Evolutionary conservation across 1,284 basidiomycete species (phyloP).

Genomic region (Xerocomus tenax): DNA sequence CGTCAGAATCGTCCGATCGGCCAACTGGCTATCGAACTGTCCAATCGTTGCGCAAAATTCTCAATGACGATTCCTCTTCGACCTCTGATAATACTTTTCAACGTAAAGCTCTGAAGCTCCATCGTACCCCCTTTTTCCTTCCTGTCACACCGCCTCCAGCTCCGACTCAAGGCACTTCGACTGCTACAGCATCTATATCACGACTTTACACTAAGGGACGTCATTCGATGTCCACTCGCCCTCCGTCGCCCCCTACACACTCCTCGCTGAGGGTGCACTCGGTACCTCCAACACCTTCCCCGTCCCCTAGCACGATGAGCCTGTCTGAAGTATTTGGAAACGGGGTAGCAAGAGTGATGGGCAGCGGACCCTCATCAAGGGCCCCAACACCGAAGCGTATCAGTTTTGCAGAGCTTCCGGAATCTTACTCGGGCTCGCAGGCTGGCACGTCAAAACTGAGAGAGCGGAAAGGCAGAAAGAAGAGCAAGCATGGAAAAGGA

Average conservation of each 20-base stretch:
- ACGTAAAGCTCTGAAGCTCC: conserved; percentile 12
- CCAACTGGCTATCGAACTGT: conserved; percentile 54
- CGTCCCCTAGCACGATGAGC: conserved; percentile 29
- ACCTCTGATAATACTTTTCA: conserved; percentile 16
- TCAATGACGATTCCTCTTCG: conserved; percentile 46
- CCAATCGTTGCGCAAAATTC: conserved; percentile 57
- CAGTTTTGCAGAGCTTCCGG: conserved; percentile 64
- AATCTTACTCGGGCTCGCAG: conserved; percentile 40
- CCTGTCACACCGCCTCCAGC: conserved; percentile 43
- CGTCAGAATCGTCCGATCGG: conserved; percentile 38
- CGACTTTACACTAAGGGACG: conserved; percentile 62
- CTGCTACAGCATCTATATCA: conserved; percentile 65
- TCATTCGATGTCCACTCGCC: conserved; percentile 51
- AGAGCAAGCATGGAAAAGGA: conserved; percentile 19
- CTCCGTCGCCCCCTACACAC: conserved; percentile 44
- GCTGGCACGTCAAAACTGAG: conserved; percentile 23
- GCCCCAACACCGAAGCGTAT: conserved; percentile 66
- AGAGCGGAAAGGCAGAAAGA: conserved; percentile 25
- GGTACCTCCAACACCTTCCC: conserved; percentile 27
- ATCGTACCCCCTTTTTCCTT: conserved; percentile 24
- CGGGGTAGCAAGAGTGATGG: conserved; percentile 25
- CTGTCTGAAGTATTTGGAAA: conserved; percentile 28
- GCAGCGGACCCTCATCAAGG: conserved; percentile 23
- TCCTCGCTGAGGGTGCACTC: conserved; percentile 44
- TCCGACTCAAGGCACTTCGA: conserved; percentile 51